A percentile compares a stretch with the other conserved stretches of the same genome.
phyloP scores from a whole-genome alignment of 2,329 filamentous ascomycete genomes.

The Xylariaceae sp. region DNA sequence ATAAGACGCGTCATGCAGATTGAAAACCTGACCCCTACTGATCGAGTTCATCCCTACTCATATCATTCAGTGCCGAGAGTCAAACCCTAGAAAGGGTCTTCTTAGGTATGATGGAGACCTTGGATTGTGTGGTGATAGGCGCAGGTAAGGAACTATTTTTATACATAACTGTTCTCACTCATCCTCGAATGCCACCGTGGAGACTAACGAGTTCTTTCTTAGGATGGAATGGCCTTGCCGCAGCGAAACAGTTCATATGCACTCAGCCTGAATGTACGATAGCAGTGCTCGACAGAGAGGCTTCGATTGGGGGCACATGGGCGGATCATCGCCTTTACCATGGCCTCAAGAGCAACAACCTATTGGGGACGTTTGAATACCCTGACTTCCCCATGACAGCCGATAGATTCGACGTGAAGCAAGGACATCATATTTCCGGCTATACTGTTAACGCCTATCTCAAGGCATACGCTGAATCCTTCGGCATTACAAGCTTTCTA shows the following conservation, averaged over 20 bases:
- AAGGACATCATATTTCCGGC: conserved; percentile 12
- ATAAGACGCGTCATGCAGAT: no score
- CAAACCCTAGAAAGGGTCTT: no score
- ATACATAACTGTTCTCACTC: not conserved
- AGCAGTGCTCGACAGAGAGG: conserved; percentile 6
- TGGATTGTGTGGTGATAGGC: not conserved
- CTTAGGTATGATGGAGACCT: not conserved
- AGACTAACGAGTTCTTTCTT: not conserved
- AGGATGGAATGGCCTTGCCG: not conserved
- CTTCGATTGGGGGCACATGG: conserved; percentile 13
- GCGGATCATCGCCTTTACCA: conserved; percentile 12
- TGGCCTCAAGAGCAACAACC: conserved; percentile 14
- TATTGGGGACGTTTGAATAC: conserved; percentile 13
- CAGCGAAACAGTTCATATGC: not conserved
- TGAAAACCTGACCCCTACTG: no score
- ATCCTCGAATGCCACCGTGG: not conserved
- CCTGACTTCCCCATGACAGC: conserved; percentile 11
- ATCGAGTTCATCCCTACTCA: no score
- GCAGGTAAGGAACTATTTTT: not conserved
- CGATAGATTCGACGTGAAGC: conserved; percentile 6
- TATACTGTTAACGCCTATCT: conserved; percentile 9
- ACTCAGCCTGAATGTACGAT: not conserved
- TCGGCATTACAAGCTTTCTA: conserved; percentile 6
- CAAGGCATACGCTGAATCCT: conserved; percentile 6
- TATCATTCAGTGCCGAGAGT: no score